phyloP scores from a whole-genome alignment of 2,329 filamentous ascomycete genomes.

The Fusarium oxysporum region DNA sequence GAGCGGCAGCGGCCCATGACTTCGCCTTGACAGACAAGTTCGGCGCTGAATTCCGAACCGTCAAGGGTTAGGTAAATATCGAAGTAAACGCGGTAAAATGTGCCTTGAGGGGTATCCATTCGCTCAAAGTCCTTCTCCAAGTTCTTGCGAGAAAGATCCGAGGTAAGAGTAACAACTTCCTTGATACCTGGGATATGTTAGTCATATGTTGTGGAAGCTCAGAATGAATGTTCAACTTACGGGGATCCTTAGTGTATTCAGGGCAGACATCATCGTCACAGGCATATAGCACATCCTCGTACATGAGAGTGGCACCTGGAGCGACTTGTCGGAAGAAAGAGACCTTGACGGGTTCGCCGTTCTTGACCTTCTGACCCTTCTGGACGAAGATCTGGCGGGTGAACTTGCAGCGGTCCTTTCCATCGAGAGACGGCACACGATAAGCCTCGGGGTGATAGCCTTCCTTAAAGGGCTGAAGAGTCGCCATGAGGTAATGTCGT shows the following conservation, averaged over 20 bases:
- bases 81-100: slow-evolving; percentile 87
- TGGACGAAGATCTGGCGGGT: slow-evolving; percentile 98
- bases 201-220: slow-evolving; percentile 16
- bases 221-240: slow-evolving; percentile 70
- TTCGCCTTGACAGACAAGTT: slow-evolving; percentile 98
- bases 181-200: slow-evolving; percentile 81
- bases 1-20: slow-evolving; percentile 98
- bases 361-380: slow-evolving; percentile 98
- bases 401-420: slow-evolving; percentile 98
- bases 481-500: slow-evolving; percentile 99
- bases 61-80: slow-evolving; percentile 93
- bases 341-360: slow-evolving; percentile 98
- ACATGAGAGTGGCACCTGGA: slow-evolving; percentile 97
- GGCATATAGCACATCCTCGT: slow-evolving; percentile 97
- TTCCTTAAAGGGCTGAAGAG: slow-evolving; percentile 97
- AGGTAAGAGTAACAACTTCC: slow-evolving; percentile 97
- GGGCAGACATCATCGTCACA: slow-evolving; percentile 98
- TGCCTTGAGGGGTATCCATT: slow-evolving; percentile 98
- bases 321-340: slow-evolving; percentile 98
- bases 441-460: slow-evolving; percentile 98
- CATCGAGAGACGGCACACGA: slow-evolving; percentile 94
- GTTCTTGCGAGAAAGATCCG: slow-evolving; percentile 96
- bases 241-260: slow-evolving; percentile 98
- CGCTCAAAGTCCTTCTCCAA: slow-evolving; percentile 99
- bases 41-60: slow-evolving; percentile 96